Evolutionary conservation across 176 grass and related monocot species (phyloP).

Genomic region (Oryza meyeriana): DNA sequence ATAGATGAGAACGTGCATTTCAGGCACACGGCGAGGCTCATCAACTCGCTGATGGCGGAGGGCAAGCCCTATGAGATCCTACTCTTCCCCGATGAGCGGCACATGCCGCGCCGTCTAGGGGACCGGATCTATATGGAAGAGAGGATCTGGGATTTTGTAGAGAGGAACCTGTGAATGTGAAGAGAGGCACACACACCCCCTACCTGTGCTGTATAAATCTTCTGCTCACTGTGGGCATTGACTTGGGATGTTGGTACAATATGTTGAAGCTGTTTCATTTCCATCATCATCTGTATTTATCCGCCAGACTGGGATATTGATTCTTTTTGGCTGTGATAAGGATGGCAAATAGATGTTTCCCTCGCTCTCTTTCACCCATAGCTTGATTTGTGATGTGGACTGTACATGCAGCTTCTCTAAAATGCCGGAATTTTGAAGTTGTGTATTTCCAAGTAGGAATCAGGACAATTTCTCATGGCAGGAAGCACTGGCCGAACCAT

Average conservation of each 20-base stretch:
- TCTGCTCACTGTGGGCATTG: not conserved
- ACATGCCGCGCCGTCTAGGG: slow-evolving; percentile 76
- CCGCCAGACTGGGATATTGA: slow-evolving; percentile 10
- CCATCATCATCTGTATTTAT: slow-evolving; percentile 36
- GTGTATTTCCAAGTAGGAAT: not conserved
- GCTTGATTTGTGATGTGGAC: not conserved
- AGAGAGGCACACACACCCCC: not conserved
- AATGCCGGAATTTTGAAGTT: not conserved
- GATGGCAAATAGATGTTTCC: not conserved
- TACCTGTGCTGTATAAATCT: slow-evolving; percentile 28
- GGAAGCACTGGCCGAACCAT: too few species aligned
- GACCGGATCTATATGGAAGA: slow-evolving; percentile 98
- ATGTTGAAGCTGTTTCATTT: slow-evolving; percentile 9
- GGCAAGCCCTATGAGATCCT: slow-evolving; percentile 89
- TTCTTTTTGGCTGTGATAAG: slow-evolving; percentile 24
- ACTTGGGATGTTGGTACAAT: slow-evolving; percentile 11
- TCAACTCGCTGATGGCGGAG: slow-evolving; percentile 73
- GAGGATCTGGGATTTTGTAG: slow-evolving; percentile 88
- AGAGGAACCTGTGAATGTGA: slow-evolving; percentile 72
- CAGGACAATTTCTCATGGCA: not conserved
- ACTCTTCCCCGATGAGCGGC: slow-evolving; percentile 84
- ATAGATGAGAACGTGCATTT: slow-evolving; percentile 99
- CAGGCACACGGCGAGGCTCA: slow-evolving; percentile 86
- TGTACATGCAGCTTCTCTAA: not conserved
- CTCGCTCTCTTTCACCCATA: not conserved